Percentiles rank a stretch among this genome's conserved stretches.
Evolutionary conservation across 495 filamentous ascomycete genomes (phyloP).

Genomic region (Trichoderma gamsii): DNA sequence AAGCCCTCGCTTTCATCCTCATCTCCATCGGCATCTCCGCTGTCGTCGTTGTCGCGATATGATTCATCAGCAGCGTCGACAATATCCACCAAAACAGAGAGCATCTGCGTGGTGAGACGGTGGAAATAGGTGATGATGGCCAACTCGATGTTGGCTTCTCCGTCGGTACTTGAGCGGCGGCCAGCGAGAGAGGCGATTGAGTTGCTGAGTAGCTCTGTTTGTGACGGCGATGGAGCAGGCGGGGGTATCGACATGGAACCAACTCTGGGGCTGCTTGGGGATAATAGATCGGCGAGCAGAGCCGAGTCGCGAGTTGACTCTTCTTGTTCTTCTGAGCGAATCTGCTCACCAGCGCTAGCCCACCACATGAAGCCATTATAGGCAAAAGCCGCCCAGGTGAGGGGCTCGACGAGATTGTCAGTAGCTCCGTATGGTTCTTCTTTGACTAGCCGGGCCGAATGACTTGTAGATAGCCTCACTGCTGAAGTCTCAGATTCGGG

Average conservation of each 20-base stretch:
- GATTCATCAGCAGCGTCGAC: conserved; percentile 53
- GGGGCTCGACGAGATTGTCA: conserved; percentile 61
- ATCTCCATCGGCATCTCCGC: conserved; percentile 32
- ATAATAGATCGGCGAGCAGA: conserved; percentile 41
- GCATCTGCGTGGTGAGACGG: conserved; percentile 65
- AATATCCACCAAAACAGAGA: conserved; percentile 64
- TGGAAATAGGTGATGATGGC: conserved; percentile 90
- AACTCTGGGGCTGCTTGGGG: conserved; percentile 19
- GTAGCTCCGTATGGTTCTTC: conserved; percentile 37
- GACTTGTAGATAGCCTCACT: conserved; percentile 21
- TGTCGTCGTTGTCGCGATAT: conserved; percentile 40
- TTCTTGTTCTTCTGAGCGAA: conserved; percentile 46
- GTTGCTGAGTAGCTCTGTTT: conserved; percentile 21
- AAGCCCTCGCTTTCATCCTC: conserved; percentile 22
- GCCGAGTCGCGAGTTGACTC: conserved; percentile 41
- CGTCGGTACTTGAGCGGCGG: conserved; percentile 24
- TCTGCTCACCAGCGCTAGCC: conserved; percentile 88
- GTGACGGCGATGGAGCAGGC: conserved; percentile 26
- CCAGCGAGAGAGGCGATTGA: conserved; percentile 37
- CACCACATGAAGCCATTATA: conserved; percentile 97
- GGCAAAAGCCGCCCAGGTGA: conserved; percentile 83
- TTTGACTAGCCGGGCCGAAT: conserved; percentile 26
- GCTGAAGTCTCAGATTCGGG: conserved; percentile 22
- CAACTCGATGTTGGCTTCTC: conserved; percentile 51
- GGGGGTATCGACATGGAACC: conserved; percentile 26